These are phyloP conservation scores for Botrytis squamosa DNA, from an alignment of 2,329 filamentous ascomycete species.

Conservation along the genomic window DNA sequence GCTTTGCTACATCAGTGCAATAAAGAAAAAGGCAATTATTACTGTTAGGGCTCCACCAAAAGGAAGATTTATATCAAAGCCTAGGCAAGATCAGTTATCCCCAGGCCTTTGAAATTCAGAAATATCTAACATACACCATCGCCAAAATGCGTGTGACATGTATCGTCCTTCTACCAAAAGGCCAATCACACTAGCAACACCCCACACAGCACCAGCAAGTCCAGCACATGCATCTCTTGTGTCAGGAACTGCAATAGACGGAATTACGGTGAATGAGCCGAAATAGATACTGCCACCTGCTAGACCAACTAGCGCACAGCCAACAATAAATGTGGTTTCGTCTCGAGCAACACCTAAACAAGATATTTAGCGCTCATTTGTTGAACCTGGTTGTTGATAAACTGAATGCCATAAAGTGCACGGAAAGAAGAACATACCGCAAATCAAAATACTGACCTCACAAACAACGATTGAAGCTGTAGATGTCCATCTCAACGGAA, in stretches of 20 bases:
- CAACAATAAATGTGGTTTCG: conserved; percentile 44
- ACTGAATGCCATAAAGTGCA: neutral
- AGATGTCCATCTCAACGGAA: conserved; percentile 31
- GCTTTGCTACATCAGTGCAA: neutral
- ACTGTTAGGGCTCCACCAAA: conserved; percentile 41
- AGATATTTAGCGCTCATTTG: neutral
- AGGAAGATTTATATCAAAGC: conserved; percentile 41
- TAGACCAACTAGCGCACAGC: conserved; percentile 48
- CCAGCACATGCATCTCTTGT: neutral
- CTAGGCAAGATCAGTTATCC: neutral
- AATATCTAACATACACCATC: conserved; percentile 23
- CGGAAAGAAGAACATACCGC: conserved; percentile 17
- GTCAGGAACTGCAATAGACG: conserved; percentile 43
- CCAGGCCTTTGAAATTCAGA: neutral
- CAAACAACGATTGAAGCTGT: conserved; percentile 34
- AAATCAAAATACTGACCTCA: conserved; percentile 38
- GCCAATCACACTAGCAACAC: conserved; percentile 27
- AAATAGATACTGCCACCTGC: conserved; percentile 48
- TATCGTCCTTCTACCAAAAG: conserved; percentile 37
- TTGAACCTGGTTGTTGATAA: neutral
- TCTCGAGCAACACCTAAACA: conserved; percentile 16
- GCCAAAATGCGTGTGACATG: conserved; percentile 39
- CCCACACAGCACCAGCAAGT: conserved; percentile 30
- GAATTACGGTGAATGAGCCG: conserved; percentile 50
- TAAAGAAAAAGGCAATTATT: conserved; percentile 41